A percentile compares a stretch with the other conserved stretches of the same genome.
phyloP scores from a whole-genome alignment of 169 alveolate species.

The Eimeria nieschulzi region DNA sequence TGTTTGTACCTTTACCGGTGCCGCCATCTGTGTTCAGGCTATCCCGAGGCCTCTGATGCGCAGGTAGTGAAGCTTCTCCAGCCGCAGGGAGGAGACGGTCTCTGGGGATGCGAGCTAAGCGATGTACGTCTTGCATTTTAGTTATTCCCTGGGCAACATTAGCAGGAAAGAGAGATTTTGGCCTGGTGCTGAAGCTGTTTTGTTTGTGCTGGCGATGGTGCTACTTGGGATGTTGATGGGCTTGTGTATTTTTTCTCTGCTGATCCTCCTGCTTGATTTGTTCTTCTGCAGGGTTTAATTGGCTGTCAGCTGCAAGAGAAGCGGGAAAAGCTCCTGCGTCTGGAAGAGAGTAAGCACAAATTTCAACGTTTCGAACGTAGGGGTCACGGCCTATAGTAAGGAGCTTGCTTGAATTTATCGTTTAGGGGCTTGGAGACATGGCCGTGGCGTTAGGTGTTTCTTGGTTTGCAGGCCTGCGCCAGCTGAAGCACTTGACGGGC shows the following conservation, averaged over 20 bases:
- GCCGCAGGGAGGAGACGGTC: not conserved
- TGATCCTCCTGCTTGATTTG: not conserved
- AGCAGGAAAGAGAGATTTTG: too few relatives aligned
- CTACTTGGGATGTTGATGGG: not conserved
- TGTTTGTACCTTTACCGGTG: not conserved
- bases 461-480: conserved; percentile 15
- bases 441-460: too few relatives aligned
- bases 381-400: too few relatives aligned
- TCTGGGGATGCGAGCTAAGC: not conserved
- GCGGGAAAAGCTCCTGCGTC: conserved; percentile 29
- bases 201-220: not conserved
- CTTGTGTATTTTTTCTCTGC: too few relatives aligned
- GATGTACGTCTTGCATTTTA: not conserved
- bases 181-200: not conserved
- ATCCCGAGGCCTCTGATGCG: not conserved
- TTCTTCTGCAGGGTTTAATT: conserved; percentile 29
- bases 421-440: too few relatives aligned
- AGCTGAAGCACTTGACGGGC: conserved; percentile 26
- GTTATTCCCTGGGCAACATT: too few relatives aligned
- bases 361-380: too few relatives aligned
- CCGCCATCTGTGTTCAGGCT: not conserved
- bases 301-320: conserved; percentile 27
- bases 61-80: not conserved
- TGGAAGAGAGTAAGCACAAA: conserved; percentile 20
- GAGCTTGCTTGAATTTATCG: too few relatives aligned